Conservation (phyloP, 2,329 filamentous ascomycete genomes). For the Aspergillus brunneoviolaceus region DNA sequence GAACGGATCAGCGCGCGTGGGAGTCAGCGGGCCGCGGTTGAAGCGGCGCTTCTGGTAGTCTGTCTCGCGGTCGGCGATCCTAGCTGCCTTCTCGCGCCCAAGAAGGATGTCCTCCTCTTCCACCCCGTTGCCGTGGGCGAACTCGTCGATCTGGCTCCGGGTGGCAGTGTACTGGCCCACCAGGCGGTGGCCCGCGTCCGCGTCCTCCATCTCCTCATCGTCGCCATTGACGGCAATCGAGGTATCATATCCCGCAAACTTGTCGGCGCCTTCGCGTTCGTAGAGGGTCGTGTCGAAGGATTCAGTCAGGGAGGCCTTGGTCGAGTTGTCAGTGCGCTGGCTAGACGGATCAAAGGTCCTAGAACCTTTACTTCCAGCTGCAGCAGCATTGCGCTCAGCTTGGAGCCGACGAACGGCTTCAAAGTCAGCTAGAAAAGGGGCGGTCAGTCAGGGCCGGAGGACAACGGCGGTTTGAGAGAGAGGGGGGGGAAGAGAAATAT, state of each 20-base stretch:
- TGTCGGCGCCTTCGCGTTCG: constrained; percentile 73
- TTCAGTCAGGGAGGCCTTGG: constrained; percentile 88
- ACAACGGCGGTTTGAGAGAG: constrained; percentile 5
- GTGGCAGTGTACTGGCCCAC: constrained; percentile 96
- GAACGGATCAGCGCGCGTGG: constrained; percentile 82
- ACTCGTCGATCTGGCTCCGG: constrained; percentile 88
- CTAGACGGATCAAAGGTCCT: constrained; percentile 73
- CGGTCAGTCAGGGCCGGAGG: constrained; percentile 23
- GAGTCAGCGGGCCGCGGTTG: constrained; percentile 75
- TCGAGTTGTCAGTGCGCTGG: constrained; percentile 80
- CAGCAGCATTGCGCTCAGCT: constrained; percentile 83
- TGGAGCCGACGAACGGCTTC: constrained; percentile 84
- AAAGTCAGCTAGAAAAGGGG: constrained; percentile 65
- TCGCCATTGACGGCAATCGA: constrained; percentile 78
- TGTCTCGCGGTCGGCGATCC: constrained; percentile 89
- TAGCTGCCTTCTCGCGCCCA: constrained; percentile 81
- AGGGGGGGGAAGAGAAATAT: neutral
- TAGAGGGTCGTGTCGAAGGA: constrained; percentile 84
- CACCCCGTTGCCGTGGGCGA: constrained; percentile 77
- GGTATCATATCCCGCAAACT: constrained; percentile 86
- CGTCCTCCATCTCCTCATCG: constrained; percentile 76
- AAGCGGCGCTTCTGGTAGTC: constrained; percentile 97
- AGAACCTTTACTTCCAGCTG: constrained; percentile 76
- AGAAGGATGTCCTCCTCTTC: constrained; percentile 90
- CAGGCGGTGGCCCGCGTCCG: constrained; percentile 71